Evolutionary conservation across 2,329 filamentous ascomycete species (phyloP), one percentile per base, ranked within the genome.

Genomic region (Penicillium sp.): DNA sequence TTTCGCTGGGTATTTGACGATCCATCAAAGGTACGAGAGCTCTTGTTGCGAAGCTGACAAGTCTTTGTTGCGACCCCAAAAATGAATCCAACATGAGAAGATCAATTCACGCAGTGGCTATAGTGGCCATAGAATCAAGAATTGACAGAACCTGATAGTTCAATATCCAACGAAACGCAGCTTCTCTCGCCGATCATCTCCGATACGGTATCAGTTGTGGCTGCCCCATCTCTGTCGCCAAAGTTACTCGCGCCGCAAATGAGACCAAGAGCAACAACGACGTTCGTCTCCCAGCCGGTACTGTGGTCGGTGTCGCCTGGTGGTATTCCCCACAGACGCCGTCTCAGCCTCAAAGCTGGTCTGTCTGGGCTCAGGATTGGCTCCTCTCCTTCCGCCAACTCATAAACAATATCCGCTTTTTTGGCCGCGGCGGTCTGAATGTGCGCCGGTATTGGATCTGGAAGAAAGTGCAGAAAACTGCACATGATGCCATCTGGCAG

Each of bases 391-490:
- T 82, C 46, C 76, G 78, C 37, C 86, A 89, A 60, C 72, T 86
- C 12, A 69, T 75, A 11, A 87, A 85, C 77, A 88, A 89, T 59
- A 62, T 86, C 12, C 78, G 76, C 64, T 84, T 84, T 55, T 47
- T 59, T 10, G 86, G 86, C 0, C 79, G 84, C 1, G 86, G 86
- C 11, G 86, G 86, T 0, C 71, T 89, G 3, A 83, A 80, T 50
- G 78, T 83, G 13, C 56, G 77, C 69, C 79, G 86, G 5, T 89
- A 89, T 64, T 84, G 80, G 66, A 85, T 88, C 57, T 89, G 84
- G 85, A 89, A 89, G 62, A 74, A 75, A 4, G 75, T 79, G 5
- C 86, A 89, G 65, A 75, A 78, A 0, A 72, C 79, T 33, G 82
- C 80, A 0, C 85, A 88, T 47, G 71, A 72, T 0, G 70, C 78